Percentiles rank a stretch among this genome's conserved stretches.
These are phyloP conservation scores for Cucurbita argyrosperma DNA, from an alignment of 306 rosid genomes.

Conservation along the genomic window DNA sequence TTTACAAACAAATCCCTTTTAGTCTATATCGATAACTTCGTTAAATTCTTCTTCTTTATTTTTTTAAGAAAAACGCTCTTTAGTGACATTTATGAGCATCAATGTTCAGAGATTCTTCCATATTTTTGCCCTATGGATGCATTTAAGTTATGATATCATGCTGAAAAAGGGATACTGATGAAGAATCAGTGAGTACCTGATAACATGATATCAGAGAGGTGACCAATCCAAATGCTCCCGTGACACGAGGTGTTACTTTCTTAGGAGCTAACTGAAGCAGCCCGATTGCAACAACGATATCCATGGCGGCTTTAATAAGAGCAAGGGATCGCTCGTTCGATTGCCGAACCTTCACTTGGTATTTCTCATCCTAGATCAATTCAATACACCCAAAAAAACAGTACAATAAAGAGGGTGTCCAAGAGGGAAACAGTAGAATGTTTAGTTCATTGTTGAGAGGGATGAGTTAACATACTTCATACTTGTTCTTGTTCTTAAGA, in stretches of 20 bases:
- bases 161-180: neutral
- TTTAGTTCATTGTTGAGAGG: neutral
- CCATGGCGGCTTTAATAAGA: constrained; percentile 63
- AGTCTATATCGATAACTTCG: too few relatives aligned
- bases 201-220: constrained; percentile 84
- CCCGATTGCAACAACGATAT: constrained; percentile 74
- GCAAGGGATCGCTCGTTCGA: constrained; percentile 82
- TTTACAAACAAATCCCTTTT: neutral
- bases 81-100: neutral
- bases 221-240: constrained; percentile 81
- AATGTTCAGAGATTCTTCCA: neutral
- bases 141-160: neutral
- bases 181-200: constrained; percentile 41
- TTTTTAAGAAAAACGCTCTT: neutral
- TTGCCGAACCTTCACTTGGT: constrained; percentile 45
- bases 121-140: neutral
- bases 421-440: neutral
- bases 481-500: constrained; percentile 45
- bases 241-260: constrained; percentile 78
- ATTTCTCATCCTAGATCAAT: constrained; percentile 49
- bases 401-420: neutral
- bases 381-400: neutral
- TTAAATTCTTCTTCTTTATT: neutral
- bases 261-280: constrained; percentile 84
- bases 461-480: constrained; percentile 39